Evolutionary conservation across 139 green algal species (phyloP), one percentile per base, ranked within the genome.

Genomic region (Chlamydomonas asymmetrica): DNA sequence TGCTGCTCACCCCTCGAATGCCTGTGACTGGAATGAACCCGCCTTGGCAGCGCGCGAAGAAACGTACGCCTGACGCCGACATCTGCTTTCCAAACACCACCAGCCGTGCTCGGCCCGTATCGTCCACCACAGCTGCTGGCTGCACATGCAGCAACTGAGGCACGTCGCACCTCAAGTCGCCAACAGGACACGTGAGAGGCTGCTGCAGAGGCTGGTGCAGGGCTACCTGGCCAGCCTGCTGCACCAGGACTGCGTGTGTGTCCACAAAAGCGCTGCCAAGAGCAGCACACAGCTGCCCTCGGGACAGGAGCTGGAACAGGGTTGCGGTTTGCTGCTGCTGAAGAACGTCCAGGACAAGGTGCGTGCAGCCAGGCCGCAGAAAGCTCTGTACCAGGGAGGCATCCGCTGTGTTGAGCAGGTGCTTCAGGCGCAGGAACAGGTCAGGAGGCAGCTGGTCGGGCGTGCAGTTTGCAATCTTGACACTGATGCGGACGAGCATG

Each of bases 401-500:
- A 6, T 71, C 79, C 27, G 62, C 73, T 0, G 40, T 50, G 22
- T 20, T 54, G 3, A 81, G 68, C n/a, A 75, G 43, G 45, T 54
- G 48, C 18, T 64, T 74, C 5, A 85, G 68, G 6, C 59, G 63
- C 31, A 67, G 48, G 49, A 70, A 75, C 40, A 85, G 39, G 41
- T 75, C 68, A 4, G 54, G 49, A 4, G 66, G 66, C 41, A 85
- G 79, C 68, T 77, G 62, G 29, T 61, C 38, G 5, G 75, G 70
- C 27, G 59, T 72, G 68, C 60, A 63, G 50, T 78, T 65, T 38
- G 67, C 50, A 0, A 78, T 38, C 73, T 80, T 75, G 39, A 83
- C 25, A 68, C 66, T 62, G 4, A 93, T 43, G 13, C 82, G 74
- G 0, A 79, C 50, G 37, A 79, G 34, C 0, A 79, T 16, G 73